Base-by-base conservation (phyloP, 2,329 filamentous ascomycete species). In the Aspergillus glaucus region DNA sequence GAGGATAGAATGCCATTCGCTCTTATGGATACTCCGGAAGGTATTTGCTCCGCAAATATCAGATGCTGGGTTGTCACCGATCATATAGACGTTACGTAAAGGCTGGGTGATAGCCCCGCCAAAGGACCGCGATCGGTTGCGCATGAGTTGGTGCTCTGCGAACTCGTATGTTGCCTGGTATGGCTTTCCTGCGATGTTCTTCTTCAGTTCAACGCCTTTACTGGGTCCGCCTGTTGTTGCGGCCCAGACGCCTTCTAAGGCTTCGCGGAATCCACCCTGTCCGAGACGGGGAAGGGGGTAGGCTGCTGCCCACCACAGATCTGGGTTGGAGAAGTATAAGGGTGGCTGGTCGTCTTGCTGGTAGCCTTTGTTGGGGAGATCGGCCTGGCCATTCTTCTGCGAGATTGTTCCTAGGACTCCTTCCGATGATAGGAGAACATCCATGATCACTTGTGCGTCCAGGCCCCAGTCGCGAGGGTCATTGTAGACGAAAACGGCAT, bases 381-480 rank as follows among this genome's bases (percentile, higher is more conserved):
- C 71, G 0, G 62, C 22, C 51, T 84, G 73, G 39, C 84, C 85
- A 65, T 95, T 95, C 62, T 81, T 83, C 9, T 76, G 55, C 0
- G 87, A 92, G 39, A 87, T 76, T 0, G 92, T 96, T 22, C 92
- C 93, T 3, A 95, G 65, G 49, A 88, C 81, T 15, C 93, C 93
- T n/a, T 78, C 61, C 15, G 81, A 76, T 0, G 91, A 95, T 37
- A 95, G 77, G 6, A 97, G 74, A 9, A 95, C 73, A 67, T 98
- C 93, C 47, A 86, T 69, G 49, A 97, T 86, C 58, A 97, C 74
- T 64, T 95, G 87, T 2, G 83, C 82, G 67, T 97, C 92, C 8
- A 96, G 78, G 1, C 87, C 90, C 93, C 93, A 98, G 73, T 98
- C 93, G 48, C 93, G 82, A 3, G 93, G 91, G 68, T 97, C 93